Evolutionary conservation across 2,329 filamentous ascomycete species (phyloP).

Genomic region (Xylariaceae sp.): DNA sequence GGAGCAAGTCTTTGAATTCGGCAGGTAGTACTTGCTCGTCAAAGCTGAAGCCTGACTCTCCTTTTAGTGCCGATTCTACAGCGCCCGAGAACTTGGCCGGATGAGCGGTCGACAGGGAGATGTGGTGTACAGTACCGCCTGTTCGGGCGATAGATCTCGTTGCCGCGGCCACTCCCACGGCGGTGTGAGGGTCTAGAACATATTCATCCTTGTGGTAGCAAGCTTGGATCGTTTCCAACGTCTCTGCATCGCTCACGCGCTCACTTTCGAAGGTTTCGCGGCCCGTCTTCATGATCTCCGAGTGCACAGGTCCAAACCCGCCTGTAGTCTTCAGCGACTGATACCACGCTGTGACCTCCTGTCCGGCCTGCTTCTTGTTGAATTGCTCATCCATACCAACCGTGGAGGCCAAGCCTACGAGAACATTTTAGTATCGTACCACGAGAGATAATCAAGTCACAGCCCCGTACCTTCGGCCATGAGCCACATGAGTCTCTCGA

Average conservation of each 20-base stretch:
- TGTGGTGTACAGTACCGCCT: slow-evolving; percentile 57
- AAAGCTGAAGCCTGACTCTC: slow-evolving; percentile 71
- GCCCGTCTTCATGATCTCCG: slow-evolving; percentile 67
- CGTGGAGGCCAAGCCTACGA: slow-evolving; percentile 52
- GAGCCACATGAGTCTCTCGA: slow-evolving; percentile 94
- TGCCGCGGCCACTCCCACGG: slow-evolving; percentile 78
- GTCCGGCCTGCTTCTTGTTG: slow-evolving; percentile 66
- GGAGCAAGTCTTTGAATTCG: slow-evolving; percentile 76
- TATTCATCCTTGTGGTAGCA: slow-evolving; percentile 56
- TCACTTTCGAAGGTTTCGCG: slow-evolving; percentile 78
- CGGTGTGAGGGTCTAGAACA: slow-evolving; percentile 88
- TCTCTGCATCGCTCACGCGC: slow-evolving; percentile 62
- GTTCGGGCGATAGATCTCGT: slow-evolving; percentile 60
- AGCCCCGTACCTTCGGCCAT: slow-evolving; percentile 56
- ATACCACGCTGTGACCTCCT: slow-evolving; percentile 76
- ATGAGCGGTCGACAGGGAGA: slow-evolving; percentile 89
- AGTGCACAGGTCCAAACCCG: slow-evolving; percentile 74
- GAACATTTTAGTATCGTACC: background rate
- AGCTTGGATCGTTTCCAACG: slow-evolving; percentile 60
- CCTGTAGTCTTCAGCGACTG: slow-evolving; percentile 74
- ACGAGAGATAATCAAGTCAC: background rate
- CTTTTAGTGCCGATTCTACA: slow-evolving; percentile 73
- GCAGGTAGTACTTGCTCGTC: slow-evolving; percentile 68
- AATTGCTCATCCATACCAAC: slow-evolving; percentile 61
- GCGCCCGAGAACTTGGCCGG: slow-evolving; percentile 90